phyloP scores from a whole-genome alignment of 345 rosid species.

The Lagerstroemia speciosa region DNA sequence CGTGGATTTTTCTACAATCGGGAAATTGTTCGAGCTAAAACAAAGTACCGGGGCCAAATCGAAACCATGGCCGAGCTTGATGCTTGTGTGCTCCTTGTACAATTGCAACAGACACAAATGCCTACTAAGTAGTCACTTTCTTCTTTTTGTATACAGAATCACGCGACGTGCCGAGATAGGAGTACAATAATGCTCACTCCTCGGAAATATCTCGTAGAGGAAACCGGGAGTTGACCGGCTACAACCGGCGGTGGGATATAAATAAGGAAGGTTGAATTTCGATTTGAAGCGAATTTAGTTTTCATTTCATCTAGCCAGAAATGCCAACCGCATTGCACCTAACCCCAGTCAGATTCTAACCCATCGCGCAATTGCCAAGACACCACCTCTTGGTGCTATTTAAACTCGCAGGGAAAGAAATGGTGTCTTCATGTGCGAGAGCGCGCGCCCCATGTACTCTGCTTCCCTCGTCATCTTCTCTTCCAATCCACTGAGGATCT shows the following conservation, averaged over 20 bases:
- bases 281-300: slow-evolving; percentile 2
- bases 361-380: neutral
- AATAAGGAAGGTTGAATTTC: neutral
- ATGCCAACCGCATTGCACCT: slow-evolving; percentile 1
- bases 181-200: neutral
- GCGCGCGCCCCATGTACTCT: neutral
- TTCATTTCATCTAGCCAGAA: slow-evolving; percentile 8
- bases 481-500: neutral
- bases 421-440: too few species aligned
- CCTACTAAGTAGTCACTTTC: too few species aligned
- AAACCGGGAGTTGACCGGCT: neutral
- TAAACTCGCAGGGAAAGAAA: neutral
- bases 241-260: neutral
- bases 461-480: neutral
- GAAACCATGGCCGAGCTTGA: neutral
- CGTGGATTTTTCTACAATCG: too few species aligned
- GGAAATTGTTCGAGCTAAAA: neutral
- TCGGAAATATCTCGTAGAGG: neutral
- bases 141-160: too few species aligned
- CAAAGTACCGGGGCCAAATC: neutral
- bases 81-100: too few species aligned
- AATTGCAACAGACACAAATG: too few species aligned
- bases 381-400: neutral
- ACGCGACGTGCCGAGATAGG: neutral
- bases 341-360: slow-evolving; percentile 10